Percentiles rank a stretch among this genome's conserved stretches.
Evolutionary conservation across 805 yeast genomes (phyloP).

Genomic region (Wickerhamomyces alni): DNA sequence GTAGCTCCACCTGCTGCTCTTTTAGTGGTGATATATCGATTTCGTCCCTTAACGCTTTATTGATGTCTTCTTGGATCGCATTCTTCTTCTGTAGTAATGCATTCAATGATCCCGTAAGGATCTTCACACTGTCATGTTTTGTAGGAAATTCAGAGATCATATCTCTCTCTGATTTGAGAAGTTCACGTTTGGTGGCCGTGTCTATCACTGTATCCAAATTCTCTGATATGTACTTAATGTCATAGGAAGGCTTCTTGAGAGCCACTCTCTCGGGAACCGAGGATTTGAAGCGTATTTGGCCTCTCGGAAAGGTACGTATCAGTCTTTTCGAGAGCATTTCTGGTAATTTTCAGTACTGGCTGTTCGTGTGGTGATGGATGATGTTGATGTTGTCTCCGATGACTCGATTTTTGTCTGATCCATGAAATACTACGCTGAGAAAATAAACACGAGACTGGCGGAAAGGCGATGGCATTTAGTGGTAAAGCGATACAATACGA

Average conservation of each 20-base stretch:
- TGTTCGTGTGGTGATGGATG: too few species aligned
- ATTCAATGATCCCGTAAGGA: slow-evolving; percentile 18
- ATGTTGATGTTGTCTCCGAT: too few species aligned
- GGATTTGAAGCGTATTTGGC: too few species aligned
- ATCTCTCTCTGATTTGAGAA: slow-evolving; percentile 15
- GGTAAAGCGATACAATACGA: too few species aligned
- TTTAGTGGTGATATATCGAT: slow-evolving; percentile 10
- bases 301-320: too few species aligned
- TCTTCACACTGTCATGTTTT: slow-evolving; percentile 19
- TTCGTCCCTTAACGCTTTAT: slow-evolving; percentile 18
- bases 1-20: slow-evolving; percentile 7
- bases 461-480: too few species aligned
- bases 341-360: too few species aligned
- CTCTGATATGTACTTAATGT: slow-evolving; percentile 26
- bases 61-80: slow-evolving; percentile 21
- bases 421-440: too few species aligned
- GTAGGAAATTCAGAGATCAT: slow-evolving; percentile 24
- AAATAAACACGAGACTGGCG: too few species aligned
- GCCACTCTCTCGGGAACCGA: slow-evolving; percentile 6
- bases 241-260: slow-evolving; percentile 27
- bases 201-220: slow-evolving; percentile 23
- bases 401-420: too few species aligned
- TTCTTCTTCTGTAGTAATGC: slow-evolving; percentile 25
- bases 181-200: slow-evolving; percentile 28
- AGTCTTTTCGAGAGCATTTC: background rate